Evolutionary conservation across 2,329 filamentous ascomycete genomes (phyloP), one percentile per base, ranked within the genome.

Genomic region (Leptographium galeiforme): DNA sequence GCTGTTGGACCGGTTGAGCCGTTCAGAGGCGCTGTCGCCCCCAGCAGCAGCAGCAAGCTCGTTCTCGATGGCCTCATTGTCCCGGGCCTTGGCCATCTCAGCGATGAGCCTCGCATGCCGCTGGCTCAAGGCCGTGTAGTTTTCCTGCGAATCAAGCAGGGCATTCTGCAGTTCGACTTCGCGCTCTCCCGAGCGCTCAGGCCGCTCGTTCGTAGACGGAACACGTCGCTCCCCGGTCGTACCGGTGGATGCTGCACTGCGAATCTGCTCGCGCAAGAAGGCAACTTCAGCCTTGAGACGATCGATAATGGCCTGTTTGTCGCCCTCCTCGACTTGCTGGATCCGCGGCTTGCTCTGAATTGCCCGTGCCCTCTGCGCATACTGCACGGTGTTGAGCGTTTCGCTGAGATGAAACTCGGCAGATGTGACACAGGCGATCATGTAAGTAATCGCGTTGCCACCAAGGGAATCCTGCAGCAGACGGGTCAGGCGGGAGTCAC

Each of bases 331-430:
- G 16, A 88, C 74, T 64, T 95, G 87, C 68, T 98, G 93, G 57
- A 98, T 97, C 56, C 89, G 85, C 8, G 93, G 94, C 68, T 96
- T 97, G 70, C 88, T 95, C 72, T 98, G 93, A 56, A 98, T 98
- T 2, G 90, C 89, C 59, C 93, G 85, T 57, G 93, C 94, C 59
- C 93, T 82, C 70, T 97, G 93, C 8, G 93, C 93, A 69, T 98
- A 98, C 67, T 96, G 87, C 25, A 98, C 88, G 0, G 93, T 98
- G 67, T 98, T 98, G 55, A 98, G 74, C 0, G 94, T 97, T 70
- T 98, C 93, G 70, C 90, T 97, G 46, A 98, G 74, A 66, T 98
- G 93, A 65, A 98, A 98, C 66, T 96, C 90, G 14, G 91, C 89
- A 0, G 90, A 91, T 1, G 91, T 98, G 34, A 98, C 90, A 69